phyloP scores from a whole-genome alignment of 2,329 filamentous ascomycete genomes.

The Anisogramma anomala region DNA sequence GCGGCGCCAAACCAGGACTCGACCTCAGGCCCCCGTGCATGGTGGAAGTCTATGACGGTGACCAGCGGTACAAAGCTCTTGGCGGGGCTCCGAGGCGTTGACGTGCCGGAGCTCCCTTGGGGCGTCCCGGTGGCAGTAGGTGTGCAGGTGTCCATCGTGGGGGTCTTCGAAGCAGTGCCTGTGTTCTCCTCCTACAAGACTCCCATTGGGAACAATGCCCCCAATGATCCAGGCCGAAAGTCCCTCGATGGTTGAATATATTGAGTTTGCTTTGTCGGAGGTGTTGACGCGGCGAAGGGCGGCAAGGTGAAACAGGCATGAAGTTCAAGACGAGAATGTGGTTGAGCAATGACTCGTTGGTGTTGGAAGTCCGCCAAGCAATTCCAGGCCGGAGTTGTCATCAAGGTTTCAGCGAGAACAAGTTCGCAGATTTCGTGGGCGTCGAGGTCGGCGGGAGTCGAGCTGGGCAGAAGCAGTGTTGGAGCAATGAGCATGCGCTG shows the following conservation, averaged over 20 bases:
- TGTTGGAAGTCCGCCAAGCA: background rate
- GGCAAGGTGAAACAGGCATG: constrained; percentile 11
- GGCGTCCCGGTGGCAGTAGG: constrained; percentile 10
- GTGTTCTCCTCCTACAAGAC: constrained; percentile 2
- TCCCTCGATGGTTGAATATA: background rate
- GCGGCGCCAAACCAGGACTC: constrained; percentile 77
- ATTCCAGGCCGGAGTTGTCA: background rate
- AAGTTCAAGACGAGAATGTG: background rate
- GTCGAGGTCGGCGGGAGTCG: background rate
- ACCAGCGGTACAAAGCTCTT: constrained; percentile 54
- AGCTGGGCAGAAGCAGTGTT: background rate
- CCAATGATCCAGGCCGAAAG: background rate
- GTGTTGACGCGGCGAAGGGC: background rate
- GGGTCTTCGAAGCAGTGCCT: constrained; percentile 1
- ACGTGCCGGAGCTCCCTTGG: constrained; percentile 7
- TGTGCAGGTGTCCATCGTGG: constrained; percentile 12
- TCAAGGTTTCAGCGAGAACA: no score
- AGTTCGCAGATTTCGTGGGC: background rate
- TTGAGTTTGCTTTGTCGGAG: background rate
- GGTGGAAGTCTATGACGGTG: constrained; percentile 73
- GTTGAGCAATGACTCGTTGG: constrained; percentile 6
- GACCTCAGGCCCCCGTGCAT: constrained; percentile 81
- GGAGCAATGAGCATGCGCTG: background rate
- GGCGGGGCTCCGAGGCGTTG: constrained; percentile 13
- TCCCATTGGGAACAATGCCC: constrained; percentile 7